Percentiles rank a stretch among this genome's conserved stretches.
These are phyloP conservation scores for Trichoderma sp. DNA, from an alignment of 2,329 filamentous ascomycete species.

Conservation along the genomic window DNA sequence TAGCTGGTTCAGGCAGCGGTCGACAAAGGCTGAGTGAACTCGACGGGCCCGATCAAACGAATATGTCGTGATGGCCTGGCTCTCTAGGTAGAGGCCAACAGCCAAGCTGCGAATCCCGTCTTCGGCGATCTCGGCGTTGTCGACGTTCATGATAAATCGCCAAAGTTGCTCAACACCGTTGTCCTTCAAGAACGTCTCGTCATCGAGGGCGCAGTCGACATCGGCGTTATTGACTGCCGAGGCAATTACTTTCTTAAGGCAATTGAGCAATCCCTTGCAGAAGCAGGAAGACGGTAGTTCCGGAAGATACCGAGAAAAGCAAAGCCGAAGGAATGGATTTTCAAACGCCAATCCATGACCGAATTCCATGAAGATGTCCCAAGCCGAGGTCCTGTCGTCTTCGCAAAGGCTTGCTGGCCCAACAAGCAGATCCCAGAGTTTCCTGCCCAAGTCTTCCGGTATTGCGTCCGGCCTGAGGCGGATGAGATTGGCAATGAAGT, in stretches of 20 bases:
- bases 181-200: constrained; percentile 54
- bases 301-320: constrained; percentile 60
- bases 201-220: constrained; percentile 52
- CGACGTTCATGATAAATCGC: constrained; percentile 74
- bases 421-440: constrained; percentile 74
- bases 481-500: constrained; percentile 61
- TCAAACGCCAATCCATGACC: constrained; percentile 48
- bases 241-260: constrained; percentile 58
- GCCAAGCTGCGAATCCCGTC: constrained; percentile 72
- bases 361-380: constrained; percentile 64
- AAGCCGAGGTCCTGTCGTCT: constrained; percentile 66
- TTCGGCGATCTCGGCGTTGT: constrained; percentile 65
- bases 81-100: constrained; percentile 68
- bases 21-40: constrained; percentile 70
- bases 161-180: constrained; percentile 73
- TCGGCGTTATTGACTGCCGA: constrained; percentile 49
- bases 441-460: constrained; percentile 60
- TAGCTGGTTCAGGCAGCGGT: constrained; percentile 72
- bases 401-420: constrained; percentile 62
- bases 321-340: constrained; percentile 59
- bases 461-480: constrained; percentile 63
- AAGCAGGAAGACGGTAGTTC: constrained; percentile 59
- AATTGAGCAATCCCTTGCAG: constrained; percentile 63
- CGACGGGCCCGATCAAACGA: constrained; percentile 54
- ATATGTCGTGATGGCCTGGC: constrained; percentile 52